phyloP scores from a whole-genome alignment of 331 rosid species.

The Telfairia occidentalis region DNA sequence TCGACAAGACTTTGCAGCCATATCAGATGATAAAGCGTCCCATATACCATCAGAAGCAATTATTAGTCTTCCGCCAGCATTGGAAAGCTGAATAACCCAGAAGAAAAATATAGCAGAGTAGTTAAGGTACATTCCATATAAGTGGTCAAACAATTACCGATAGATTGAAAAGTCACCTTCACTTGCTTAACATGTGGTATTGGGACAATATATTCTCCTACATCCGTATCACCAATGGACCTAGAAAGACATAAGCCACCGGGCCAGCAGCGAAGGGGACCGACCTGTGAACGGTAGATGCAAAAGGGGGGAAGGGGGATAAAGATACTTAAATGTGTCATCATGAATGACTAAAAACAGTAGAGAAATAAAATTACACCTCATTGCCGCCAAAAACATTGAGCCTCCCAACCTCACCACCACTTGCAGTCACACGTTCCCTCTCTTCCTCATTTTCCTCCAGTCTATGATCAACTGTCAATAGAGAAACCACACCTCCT shows the following conservation, averaged over 20 bases:
- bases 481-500: constrained; percentile 86
- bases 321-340: background rate
- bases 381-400: constrained; percentile 86
- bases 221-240: constrained; percentile 96
- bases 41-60: constrained; percentile 99
- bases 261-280: constrained; percentile 99
- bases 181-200: constrained; percentile 99
- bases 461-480: constrained; percentile 94
- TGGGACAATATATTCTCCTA: constrained; percentile 93
- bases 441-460: constrained; percentile 97
- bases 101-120: constrained; percentile 14
- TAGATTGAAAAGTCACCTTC: constrained; percentile 40
- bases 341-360: background rate
- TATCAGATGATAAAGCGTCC: constrained; percentile 86
- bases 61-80: constrained; percentile 88
- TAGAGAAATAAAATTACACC: constrained; percentile 28
- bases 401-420: constrained; percentile 99
- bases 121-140: background rate
- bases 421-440: constrained; percentile 98
- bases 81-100: constrained; percentile 54
- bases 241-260: constrained; percentile 98
- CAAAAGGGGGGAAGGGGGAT: background rate
- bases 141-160: background rate
- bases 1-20: constrained; percentile 85
- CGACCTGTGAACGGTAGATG: constrained; percentile 43